phyloP scores from a whole-genome alignment of 352 stramenopile genomes.

The Phytopythium mirpurense region DNA sequence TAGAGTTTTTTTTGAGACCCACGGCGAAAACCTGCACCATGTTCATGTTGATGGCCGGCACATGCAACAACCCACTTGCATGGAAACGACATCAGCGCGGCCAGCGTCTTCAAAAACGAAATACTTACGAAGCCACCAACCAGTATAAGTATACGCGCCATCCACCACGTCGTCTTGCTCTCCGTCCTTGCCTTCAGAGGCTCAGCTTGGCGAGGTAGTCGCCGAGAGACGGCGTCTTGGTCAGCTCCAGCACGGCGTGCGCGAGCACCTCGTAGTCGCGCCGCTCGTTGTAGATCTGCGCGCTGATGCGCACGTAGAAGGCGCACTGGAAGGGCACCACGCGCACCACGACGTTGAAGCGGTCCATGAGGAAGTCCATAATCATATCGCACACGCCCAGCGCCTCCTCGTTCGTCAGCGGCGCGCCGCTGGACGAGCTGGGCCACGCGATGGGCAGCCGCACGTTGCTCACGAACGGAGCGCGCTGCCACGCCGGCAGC shows the following conservation, averaged over 20 bases:
- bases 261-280: constrained; percentile 72
- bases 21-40: too few species aligned
- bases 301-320: constrained; percentile 77
- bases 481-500: constrained; percentile 73
- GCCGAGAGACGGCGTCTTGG: constrained; percentile 51
- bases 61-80: too few species aligned
- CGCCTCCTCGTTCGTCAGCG: constrained; percentile 57
- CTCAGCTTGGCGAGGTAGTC: constrained; percentile 64
- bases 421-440: constrained; percentile 27
- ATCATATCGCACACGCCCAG: constrained; percentile 63
- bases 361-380: constrained; percentile 77
- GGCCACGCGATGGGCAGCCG: constrained; percentile 69
- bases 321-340: constrained; percentile 60
- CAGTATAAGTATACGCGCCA: not conserved
- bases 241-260: constrained; percentile 68
- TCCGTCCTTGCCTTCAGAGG: constrained; percentile 37
- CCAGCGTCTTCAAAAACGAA: too few species aligned
- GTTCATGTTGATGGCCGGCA: too few species aligned
- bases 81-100: too few species aligned
- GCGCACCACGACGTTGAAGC: constrained; percentile 64
- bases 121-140: too few species aligned
- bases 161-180: not conserved
- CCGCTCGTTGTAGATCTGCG: constrained; percentile 85
- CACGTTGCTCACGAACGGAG: constrained; percentile 78
- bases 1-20: too few species aligned